Base-by-base conservation (phyloP, 2,329 filamentous ascomycete species). In the Talaromyces islandicus region DNA sequence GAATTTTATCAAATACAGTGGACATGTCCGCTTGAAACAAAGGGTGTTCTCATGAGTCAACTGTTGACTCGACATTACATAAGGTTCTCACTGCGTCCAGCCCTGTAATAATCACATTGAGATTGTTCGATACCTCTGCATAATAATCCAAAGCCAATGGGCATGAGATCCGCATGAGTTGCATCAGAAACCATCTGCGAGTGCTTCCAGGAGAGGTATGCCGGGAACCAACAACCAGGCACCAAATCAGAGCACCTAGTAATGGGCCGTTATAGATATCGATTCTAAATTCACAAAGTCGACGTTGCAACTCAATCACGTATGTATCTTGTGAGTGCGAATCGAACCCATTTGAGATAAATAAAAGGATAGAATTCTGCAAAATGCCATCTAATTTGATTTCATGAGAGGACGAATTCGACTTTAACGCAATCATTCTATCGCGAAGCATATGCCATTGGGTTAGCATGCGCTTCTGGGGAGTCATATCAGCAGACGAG, bases 101-200 rank as follows among this genome's bases (percentile, higher is more conserved):
- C 2, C 64, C 64, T 1, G 54, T 48, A 43, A 66, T 19, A 10
- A 67, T 60, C 30, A 54, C 51, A 29, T 60, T 60, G 14, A 65
- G 55, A 52, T 59, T 63, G 29, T 53, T 52, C n/a, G 62, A 50
- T n/a, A 64, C 62, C 14, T 52, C 54, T 27, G 52, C 54, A 30
- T 43, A 48, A 24, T 54, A 43, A 52, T 58, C 52, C 60, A 67
- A 60, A 9, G 59, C 59, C 41, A 66, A 60, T 5, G 64, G 61
- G 55, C 62, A 64, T 17, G 62, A 51, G 9, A 62, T 56, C 4
- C 66, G 55, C 21, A 57, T 60, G 9, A 64, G 58, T 51, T 66
- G 65, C 66, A 68, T 66, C 19, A 67, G 29, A 48, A 65, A 65
- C 64, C 66, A 67, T 58, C 61, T 65, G 3, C 54, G 64, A 3